A percentile compares a stretch with the other conserved stretches of the same genome.
Evolutionary conservation across 2,329 filamentous ascomycete genomes (phyloP).

Genomic region (Hyphodiscus sp.): DNA sequence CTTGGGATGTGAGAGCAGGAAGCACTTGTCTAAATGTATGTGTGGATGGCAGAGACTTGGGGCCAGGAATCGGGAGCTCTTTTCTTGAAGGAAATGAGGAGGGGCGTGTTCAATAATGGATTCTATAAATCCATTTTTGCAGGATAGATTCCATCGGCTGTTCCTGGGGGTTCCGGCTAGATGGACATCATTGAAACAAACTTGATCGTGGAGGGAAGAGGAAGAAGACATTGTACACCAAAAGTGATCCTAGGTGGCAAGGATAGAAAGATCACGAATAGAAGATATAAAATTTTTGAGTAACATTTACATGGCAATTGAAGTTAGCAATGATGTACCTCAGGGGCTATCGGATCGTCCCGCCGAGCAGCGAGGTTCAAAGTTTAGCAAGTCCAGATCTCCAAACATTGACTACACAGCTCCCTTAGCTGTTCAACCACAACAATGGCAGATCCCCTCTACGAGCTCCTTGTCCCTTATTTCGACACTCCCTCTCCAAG

Average conservation of each 20-base stretch:
- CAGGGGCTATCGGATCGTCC: neutral
- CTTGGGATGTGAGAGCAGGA: conserved; percentile 49
- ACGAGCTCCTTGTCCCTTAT: conserved; percentile 64
- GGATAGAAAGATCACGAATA: too few relatives aligned
- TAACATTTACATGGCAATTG: neutral
- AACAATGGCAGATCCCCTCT: conserved; percentile 63
- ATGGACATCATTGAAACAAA: conserved; percentile 26
- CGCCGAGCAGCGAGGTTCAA: neutral
- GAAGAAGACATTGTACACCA: neutral
- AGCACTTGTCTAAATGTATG: conserved; percentile 65
- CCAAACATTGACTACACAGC: neutral
- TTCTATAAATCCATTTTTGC: conserved; percentile 23
- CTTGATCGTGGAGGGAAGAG: conserved; percentile 1
- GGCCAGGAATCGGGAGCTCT: conserved; percentile 33
- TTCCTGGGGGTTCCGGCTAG: conserved; percentile 25
- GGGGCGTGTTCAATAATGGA: conserved; percentile 25
- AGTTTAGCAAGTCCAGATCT: conserved; percentile 6
- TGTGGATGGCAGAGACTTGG: conserved; percentile 65
- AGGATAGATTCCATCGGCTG: conserved; percentile 31
- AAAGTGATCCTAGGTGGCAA: neutral
- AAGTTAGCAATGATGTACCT: neutral
- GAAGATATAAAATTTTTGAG: too few relatives aligned
- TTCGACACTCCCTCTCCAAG: conserved; percentile 41
- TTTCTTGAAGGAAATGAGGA: conserved; percentile 1
- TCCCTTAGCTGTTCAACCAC: neutral